Base-by-base conservation (phyloP, 805 yeast genomes). In the Zygoascus ofunaensis region DNA sequence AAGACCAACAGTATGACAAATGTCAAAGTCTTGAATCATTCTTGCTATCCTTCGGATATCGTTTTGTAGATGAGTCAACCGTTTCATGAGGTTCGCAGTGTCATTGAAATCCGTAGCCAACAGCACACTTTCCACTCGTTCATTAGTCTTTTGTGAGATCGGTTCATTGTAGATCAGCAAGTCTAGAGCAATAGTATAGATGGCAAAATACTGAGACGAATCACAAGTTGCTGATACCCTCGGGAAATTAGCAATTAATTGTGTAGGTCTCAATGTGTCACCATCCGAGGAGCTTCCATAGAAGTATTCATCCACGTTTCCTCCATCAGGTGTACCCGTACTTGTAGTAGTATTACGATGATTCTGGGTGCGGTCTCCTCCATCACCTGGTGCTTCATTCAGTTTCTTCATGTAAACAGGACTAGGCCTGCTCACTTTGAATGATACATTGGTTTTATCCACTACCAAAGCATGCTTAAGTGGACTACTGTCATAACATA, bases 161-260 rank as follows among this genome's bases (percentile, higher is more conserved):
- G 95, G 94, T 51, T 86, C 95, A 4, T 76, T 69, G 57, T 85
- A 86, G 26, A 85, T 68, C 47, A 90, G 56, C 37, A 89, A 63
- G 43, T 81, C 79, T 53, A 76, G 69, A 0, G 74, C 68, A 33
- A 87, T 76, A 14, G 74, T 70, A 56, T 78, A 83, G 12, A 86
- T 61, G 0, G 87, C 70, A 50, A 70, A 70, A 58, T 85, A 89
- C 56, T 87, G 94, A 37, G 65, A 62, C 0, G 95, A 81, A 43
- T 87, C 87, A 43, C 87, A 75, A 4, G 77, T 68, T 1, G 87
- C 71, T 4, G 74, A 71, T 18, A 87, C 73, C 38, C 74, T 69
- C 2, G 95, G 94, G 40, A 85, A 69, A 53, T 79, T 69, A 30
- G 71, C 58, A 34, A 60, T 40, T 45, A 54, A 42, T 47, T 49